Base-by-base conservation (phyloP, 192 early-diverging fungal genomes). In the Cetraspora pellucida region DNA sequence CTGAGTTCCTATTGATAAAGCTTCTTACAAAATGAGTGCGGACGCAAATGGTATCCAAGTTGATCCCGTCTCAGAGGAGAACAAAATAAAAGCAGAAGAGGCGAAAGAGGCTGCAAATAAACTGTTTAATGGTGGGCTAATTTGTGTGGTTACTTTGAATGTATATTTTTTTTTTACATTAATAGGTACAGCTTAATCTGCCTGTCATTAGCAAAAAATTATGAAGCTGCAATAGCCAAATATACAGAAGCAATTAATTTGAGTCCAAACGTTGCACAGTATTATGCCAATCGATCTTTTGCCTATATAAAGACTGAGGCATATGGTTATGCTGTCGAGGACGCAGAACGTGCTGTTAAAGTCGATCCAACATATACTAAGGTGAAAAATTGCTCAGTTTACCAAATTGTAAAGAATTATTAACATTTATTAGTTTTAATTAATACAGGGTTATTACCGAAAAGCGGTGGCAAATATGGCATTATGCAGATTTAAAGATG, bases 261-360 rank as follows among this genome's bases (percentile, higher is more conserved):
- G 50, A 92, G 97, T 81, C 92, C 96, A 19, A 89, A 90, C 30
- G 90, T 94, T 0, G 88, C 95, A 5, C 92, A 92, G 10, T 96
- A 92, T 83, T 97, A 95, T 77, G 88, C 96, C 23, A 99, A 99
- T 82, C 89, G 98, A 28, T 93, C 95, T 19, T 91, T 97, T 69
- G 93, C 93, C 46, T 92, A 96, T 82, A 88, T 95, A 30, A 87
- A 89, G 54, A 83, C 90, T 10, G 97, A 98, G 81, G 90, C 92
- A 66, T 97, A 96, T 82, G 96, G 94, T 1, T 90, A 88, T 67
- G 93, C 92, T 49, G 88, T 90, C 75, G 13, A 37, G 17, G 93
- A 95, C 72, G 93, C 93, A 44, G 84, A 92, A 52, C 76, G 83
- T 43, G 92, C 93, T 25, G 83, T 96, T 25, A 82, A 82, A 65